Evolutionary conservation across 2,329 filamentous ascomycete genomes (phyloP).

Genomic region (Pezicula carpinea): DNA sequence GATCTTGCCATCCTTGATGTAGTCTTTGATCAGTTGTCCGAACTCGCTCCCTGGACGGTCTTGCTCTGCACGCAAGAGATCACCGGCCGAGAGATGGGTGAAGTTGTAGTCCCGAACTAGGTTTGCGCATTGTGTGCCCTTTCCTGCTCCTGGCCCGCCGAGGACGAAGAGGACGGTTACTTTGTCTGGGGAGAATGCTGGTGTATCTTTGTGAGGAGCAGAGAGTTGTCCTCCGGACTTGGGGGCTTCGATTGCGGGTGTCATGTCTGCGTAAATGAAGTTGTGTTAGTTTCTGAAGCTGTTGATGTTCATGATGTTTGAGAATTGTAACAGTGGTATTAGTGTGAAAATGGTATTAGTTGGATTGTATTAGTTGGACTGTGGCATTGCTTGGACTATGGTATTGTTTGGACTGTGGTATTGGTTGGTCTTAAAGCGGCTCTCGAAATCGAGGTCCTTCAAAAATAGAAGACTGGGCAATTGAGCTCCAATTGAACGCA

Average conservation of each 20-base stretch:
- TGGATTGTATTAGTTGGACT: neutral
- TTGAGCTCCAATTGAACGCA: slow-evolving; percentile 12
- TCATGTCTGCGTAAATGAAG: slow-evolving; percentile 31
- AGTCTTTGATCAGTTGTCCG: slow-evolving; percentile 84
- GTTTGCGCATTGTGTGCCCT: slow-evolving; percentile 90
- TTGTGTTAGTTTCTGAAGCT: slow-evolving; percentile 9
- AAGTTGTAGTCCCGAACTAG: slow-evolving; percentile 87
- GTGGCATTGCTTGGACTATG: neutral
- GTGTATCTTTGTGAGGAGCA: slow-evolving; percentile 48
- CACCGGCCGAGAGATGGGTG: slow-evolving; percentile 88
- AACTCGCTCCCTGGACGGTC: slow-evolving; percentile 81
- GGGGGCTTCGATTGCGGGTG: slow-evolving; percentile 20
- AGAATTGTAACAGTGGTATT: neutral
- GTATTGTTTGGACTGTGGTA: neutral
- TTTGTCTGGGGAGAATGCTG: slow-evolving; percentile 69
- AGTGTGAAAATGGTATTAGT: neutral
- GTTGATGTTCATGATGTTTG: neutral
- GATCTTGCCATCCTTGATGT: slow-evolving; percentile 92
- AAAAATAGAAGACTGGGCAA: neutral
- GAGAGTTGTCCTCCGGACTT: slow-evolving; percentile 28
- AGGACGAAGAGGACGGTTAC: slow-evolving; percentile 97
- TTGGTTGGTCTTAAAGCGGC: slow-evolving; percentile 20
- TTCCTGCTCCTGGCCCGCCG: slow-evolving; percentile 90
- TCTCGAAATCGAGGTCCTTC: slow-evolving; percentile 14
- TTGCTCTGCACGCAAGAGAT: slow-evolving; percentile 91